Conservation (phyloP, 2,329 filamentous ascomycete species). For the Pseudogymnoascus pannorum region DNA sequence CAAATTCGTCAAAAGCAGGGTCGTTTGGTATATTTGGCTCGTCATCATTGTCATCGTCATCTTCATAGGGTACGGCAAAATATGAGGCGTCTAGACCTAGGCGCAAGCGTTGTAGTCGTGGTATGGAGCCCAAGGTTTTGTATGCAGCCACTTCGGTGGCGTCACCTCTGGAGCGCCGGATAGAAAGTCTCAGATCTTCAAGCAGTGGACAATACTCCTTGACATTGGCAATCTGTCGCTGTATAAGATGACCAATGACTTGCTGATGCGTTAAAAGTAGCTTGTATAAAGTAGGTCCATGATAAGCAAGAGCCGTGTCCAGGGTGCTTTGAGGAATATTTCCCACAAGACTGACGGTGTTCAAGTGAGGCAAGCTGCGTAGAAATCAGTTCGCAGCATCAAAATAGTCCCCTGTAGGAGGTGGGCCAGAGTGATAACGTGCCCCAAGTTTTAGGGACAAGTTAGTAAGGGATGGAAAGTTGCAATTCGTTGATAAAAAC, state of each 20-base stretch:
- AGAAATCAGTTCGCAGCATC: no score
- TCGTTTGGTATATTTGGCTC: no score
- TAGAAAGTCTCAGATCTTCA: slow-evolving; percentile 1
- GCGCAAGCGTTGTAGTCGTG: not conserved
- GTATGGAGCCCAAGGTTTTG: slow-evolving; percentile 11
- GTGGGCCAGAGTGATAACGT: no score
- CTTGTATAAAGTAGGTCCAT: not conserved
- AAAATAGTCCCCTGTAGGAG: no score
- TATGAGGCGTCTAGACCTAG: slow-evolving; percentile 9
- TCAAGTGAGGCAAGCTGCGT: no score
- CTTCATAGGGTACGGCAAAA: not conserved
- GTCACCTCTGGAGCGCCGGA: slow-evolving; percentile 10
- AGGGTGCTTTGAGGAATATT: not conserved
- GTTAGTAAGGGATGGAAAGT: slow-evolving; percentile 1
- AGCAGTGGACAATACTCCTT: slow-evolving; percentile 11
- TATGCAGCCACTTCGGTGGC: slow-evolving; percentile 11
- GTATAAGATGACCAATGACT: not conserved
- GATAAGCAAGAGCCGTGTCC: slow-evolving; percentile 6
- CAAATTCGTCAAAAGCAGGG: no score
- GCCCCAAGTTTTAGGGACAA: not conserved
- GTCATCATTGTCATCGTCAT: no score
- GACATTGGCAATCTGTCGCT: slow-evolving; percentile 11
- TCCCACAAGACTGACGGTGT: not conserved
- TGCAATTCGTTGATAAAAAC: not conserved
- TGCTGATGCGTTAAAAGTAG: not conserved